Percentiles rank a stretch among this genome's conserved stretches.
These are phyloP conservation scores for Kitagawia praeruptora DNA, from an alignment of 129 eudicot genomes.

Conservation along the genomic window DNA sequence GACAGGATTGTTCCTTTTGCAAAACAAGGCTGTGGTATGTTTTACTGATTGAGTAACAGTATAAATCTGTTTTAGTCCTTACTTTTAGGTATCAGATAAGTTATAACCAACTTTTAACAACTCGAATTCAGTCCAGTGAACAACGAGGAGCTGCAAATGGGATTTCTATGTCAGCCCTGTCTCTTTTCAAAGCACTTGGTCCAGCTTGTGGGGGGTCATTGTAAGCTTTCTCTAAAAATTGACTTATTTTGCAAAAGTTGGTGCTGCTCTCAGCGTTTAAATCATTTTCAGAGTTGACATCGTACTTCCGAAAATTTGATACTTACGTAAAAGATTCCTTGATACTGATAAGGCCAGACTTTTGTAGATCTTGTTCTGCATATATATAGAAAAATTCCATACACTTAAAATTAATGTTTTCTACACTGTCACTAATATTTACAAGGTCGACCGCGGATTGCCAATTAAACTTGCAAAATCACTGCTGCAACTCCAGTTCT, in stretches of 20 bases:
- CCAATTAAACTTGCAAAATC: not conserved
- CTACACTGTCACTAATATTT: not conserved
- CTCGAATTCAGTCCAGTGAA: conserved; percentile 27
- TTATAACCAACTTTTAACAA: not conserved
- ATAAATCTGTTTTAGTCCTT: not conserved
- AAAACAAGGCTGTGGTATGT: conserved; percentile 54
- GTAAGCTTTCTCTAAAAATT: conserved; percentile 23
- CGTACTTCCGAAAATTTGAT: too few species aligned
- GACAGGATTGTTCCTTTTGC: conserved; percentile 44
- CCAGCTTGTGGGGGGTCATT: conserved; percentile 54
- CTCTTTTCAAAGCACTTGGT: conserved; percentile 41
- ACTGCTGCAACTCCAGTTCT: not conserved
- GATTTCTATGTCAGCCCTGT: conserved; percentile 43
- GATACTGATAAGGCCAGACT: too few species aligned
- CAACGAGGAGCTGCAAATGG: conserved; percentile 65
- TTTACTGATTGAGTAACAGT: not conserved
- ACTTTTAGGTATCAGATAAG: not conserved
- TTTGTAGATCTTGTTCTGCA: too few species aligned
- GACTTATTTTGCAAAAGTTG: not conserved
- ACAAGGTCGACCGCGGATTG: not conserved
- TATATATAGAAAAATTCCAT: too few species aligned
- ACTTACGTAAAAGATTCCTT: too few species aligned
- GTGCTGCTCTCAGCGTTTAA: too few species aligned
- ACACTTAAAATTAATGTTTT: not conserved
- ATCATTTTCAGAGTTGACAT: too few species aligned